Base-by-base conservation (phyloP, 2,329 filamentous ascomycete genomes). In the Colletotrichum simmondsii region DNA sequence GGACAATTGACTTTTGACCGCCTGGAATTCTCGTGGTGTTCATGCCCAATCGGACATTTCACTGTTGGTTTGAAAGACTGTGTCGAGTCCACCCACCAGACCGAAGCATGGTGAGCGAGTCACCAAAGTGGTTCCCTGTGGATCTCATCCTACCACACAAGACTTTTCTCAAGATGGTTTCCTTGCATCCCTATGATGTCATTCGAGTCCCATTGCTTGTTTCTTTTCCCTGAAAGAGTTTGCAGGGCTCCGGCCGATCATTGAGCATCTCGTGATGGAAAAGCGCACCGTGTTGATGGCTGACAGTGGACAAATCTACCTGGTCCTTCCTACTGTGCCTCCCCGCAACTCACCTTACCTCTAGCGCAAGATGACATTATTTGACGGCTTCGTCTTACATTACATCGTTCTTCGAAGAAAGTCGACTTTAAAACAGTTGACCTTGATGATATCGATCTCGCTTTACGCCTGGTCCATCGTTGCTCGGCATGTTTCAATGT, bases 171-270 rank as follows among this genome's bases (percentile, higher is more conserved):
- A 16, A 59, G 26, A 37, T 16, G 24, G 26, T 14, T 42, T 61
- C 65, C n/a, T 57, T 60, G 63, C 19, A 37, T 46, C 30, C 10
- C 11, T 16, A 46, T 71, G 71, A 73, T 63, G 71, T 73, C 71
- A 73, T 59, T 46, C 30, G n/a, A 65, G 61, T 35, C 53, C 28
- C 46, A 19, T 49, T 32, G 66, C 71, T 54, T 71, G 71, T 70
- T 73, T 35, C 32, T 73, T 73, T 57, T 56, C 19, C 26, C 11
- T 7, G 30, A 30, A 59, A 28, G 35, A 61, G 19, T 22, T 22
- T 71, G 71, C 66, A 65, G 66, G 42, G 60, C 56, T 61, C 60
- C 28, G 67, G 71, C 37, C 71, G 67, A 73, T 71, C 66, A 53
- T 7, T 54, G 1, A 49, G 35, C 19, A 52, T 30, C 30, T 26